These are phyloP conservation scores for Sporisorium graminicola DNA, from an alignment of 1,284 basidiomycete species.

Conservation along the genomic window DNA sequence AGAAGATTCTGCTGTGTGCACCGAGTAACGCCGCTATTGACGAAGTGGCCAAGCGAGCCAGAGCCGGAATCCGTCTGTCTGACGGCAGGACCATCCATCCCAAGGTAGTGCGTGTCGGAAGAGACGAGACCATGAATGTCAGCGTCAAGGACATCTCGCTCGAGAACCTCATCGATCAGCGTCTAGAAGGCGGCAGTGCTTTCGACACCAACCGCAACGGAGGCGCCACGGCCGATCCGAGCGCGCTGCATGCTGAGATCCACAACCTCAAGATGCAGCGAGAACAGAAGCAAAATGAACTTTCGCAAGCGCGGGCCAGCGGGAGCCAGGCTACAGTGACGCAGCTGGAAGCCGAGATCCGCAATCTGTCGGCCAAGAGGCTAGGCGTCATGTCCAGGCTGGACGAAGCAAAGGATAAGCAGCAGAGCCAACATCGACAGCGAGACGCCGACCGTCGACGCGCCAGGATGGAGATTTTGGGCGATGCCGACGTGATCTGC, in stretches of 20 bases:
- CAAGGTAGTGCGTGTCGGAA: conserved; percentile 90
- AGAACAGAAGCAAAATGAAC: conserved; percentile 55
- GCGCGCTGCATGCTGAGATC: conserved; percentile 44
- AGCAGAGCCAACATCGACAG: conserved; percentile 54
- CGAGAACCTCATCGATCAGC: conserved; percentile 72
- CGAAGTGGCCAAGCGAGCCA: conserved; percentile 89
- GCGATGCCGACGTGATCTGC: conserved; percentile 88
- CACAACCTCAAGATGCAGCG: conserved; percentile 53
- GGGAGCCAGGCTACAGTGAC: conserved; percentile 25
- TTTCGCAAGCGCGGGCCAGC: conserved; percentile 39
- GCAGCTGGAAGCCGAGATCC: conserved; percentile 56
- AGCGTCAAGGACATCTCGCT: conserved; percentile 88
- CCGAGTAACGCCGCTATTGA: conserved; percentile 99
- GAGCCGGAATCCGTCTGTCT: conserved; percentile 79
- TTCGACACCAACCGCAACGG: conserved; percentile 27
- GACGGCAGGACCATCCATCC: conserved; percentile 75
- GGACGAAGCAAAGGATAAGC: conserved; percentile 62
- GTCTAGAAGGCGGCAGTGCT: conserved; percentile 27
- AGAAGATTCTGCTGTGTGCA: conserved; percentile 91
- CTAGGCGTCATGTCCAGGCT: conserved; percentile 53
- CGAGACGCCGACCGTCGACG: conserved; percentile 58
- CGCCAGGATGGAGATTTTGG: conserved; percentile 55
- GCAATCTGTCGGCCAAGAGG: conserved; percentile 47
- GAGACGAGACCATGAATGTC: conserved; percentile 82
- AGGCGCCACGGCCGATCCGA: conserved; percentile 28